Evolutionary conservation across 108 stramenopile genomes (phyloP).

Genomic region (Nitzschia palea): DNA sequence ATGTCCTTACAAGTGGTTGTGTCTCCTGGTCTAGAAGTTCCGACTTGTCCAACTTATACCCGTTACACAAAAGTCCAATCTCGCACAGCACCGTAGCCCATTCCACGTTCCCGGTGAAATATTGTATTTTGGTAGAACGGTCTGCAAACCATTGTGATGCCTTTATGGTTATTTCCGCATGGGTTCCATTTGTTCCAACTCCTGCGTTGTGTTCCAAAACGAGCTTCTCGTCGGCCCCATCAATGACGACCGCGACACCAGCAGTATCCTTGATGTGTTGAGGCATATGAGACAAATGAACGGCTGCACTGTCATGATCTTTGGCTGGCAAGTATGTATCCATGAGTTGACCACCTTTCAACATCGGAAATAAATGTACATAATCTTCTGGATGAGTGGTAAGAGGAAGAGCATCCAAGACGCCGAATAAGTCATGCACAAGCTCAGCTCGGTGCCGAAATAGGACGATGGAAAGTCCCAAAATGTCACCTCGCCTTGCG

Average conservation of each 20-base stretch:
- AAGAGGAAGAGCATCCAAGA: conserved; percentile 53
- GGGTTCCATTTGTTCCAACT: not conserved
- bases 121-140: conserved; percentile 34
- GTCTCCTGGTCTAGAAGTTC: not conserved
- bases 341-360: not conserved
- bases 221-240: conserved; percentile 18
- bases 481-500: conserved; percentile 58
- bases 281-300: conserved; percentile 39
- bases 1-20: conserved; percentile 13
- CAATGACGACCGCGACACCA: not conserved
- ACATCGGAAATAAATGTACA: conserved; percentile 57
- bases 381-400: conserved; percentile 41
- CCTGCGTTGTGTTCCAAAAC: conserved; percentile 26
- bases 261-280: conserved; percentile 21
- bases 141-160: conserved; percentile 43
- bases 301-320: conserved; percentile 2
- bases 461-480: conserved; percentile 48
- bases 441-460: conserved; percentile 50
- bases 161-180: not conserved
- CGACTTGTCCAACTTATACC: not conserved
- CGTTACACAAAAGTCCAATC: conserved; percentile 14
- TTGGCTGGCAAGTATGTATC: conserved; percentile 20
- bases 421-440: conserved; percentile 16
- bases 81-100: conserved; percentile 6
- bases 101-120: conserved; percentile 24